phyloP scores from a whole-genome alignment of 768 basidiomycete genomes.

The Agaricus blazei region DNA sequence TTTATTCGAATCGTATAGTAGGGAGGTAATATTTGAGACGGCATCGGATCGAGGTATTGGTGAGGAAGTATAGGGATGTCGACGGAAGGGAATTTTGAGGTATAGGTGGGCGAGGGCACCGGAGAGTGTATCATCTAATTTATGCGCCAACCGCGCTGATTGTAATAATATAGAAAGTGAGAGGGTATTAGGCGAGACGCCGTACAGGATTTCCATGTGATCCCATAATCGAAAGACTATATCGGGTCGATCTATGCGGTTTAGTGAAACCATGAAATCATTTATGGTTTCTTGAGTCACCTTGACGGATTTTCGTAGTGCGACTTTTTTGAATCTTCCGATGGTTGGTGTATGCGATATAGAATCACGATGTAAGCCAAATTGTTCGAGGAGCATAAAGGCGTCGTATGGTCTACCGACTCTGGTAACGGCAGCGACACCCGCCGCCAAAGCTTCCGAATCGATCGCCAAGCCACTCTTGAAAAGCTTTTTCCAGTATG shows the following conservation, averaged over 20 bases:
- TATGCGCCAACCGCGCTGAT: conserved; percentile 48
- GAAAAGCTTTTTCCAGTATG: conserved; percentile 38
- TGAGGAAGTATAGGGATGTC: background rate
- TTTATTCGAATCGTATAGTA: background rate
- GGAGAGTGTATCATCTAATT: conserved; percentile 45
- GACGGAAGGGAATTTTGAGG: conserved; percentile 29
- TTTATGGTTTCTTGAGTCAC: conserved; percentile 17
- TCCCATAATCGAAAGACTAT: conserved; percentile 65
- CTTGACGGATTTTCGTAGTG: conserved; percentile 12
- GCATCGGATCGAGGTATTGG: conserved; percentile 18
- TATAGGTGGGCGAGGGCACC: conserved; percentile 45
- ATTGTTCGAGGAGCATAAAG: conserved; percentile 43
- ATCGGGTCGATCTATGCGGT: conserved; percentile 52
- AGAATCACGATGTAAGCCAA: conserved; percentile 9
- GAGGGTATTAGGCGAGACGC: conserved; percentile 44
- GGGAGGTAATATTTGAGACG: conserved; percentile 20
- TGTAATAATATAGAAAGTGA: conserved; percentile 61
- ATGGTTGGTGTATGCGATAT: background rate
- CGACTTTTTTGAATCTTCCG: background rate
- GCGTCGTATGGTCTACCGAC: conserved; percentile 40
- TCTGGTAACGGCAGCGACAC: conserved; percentile 44
- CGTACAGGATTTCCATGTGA: conserved; percentile 55
- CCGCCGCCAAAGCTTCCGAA: conserved; percentile 40
- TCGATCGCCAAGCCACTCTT: conserved; percentile 35
- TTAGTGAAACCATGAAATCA: conserved; percentile 30